Evolutionary conservation across 2,329 filamentous ascomycete species (phyloP).

Genomic region (Monosporascus sp.): DNA sequence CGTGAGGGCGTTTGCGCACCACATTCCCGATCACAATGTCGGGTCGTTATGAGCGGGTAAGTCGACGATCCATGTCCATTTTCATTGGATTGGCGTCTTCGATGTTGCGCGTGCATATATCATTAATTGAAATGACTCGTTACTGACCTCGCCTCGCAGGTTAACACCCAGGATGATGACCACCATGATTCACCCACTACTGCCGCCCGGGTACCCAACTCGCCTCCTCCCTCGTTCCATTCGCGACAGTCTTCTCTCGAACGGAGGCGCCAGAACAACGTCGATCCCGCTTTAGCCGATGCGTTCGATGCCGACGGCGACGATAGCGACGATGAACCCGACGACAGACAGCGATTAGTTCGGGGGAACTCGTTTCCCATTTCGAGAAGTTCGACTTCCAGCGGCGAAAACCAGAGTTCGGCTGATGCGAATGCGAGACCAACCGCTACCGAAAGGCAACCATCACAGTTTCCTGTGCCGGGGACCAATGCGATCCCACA

Average conservation of each 20-base stretch:
- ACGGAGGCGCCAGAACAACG: constrained; percentile 36
- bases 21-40: constrained; percentile 39
- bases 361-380: constrained; percentile 50
- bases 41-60: constrained; percentile 54
- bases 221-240: constrained; percentile 79
- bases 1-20: neutral
- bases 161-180: constrained; percentile 56
- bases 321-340: constrained; percentile 64
- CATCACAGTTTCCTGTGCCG: constrained; percentile 23
- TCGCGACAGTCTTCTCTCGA: constrained; percentile 71
- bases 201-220: constrained; percentile 44
- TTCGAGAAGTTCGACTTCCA: constrained; percentile 10
- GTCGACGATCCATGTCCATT: constrained; percentile 13
- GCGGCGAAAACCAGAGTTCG: constrained; percentile 9
- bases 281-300: constrained; percentile 81
- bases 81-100: no score
- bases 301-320: constrained; percentile 84
- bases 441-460: constrained; percentile 8
- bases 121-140: neutral
- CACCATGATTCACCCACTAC: constrained; percentile 33
- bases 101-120: no score
- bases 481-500: constrained; percentile 22
- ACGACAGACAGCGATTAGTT: constrained; percentile 84
- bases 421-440: constrained; percentile 12
- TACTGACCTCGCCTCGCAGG: constrained; percentile 30